Evolutionary conservation across 225 moss, liverwort and hornwort genomes (phyloP), one percentile per base, ranked within the genome.

Genomic region (Sphagnum tenellum): DNA sequence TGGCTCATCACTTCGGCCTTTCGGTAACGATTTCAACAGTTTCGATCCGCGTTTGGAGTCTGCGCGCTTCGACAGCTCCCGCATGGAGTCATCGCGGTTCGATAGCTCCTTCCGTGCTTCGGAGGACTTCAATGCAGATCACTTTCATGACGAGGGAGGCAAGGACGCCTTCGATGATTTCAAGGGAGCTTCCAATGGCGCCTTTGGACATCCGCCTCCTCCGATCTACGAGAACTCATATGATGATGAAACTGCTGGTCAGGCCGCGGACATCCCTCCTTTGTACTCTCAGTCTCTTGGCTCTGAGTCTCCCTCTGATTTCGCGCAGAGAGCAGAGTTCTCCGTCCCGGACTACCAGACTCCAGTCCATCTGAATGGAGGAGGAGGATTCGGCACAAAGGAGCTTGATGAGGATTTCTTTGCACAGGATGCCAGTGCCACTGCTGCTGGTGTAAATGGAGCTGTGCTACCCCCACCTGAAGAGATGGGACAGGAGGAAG

Each of bases 91-190:
- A 29, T 29, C 29, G 29, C 29, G 29, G 47, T 92, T 92, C 51
- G 92, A 92, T 65, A 83, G 83, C 76, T 91, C 91, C 44, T 91
- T 91, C 61, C 81, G 91, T 69, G 91, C 91, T 46, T 79, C 86
- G 45, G 86, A 84, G 54, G 83, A 91, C 70, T 84, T 77, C 58
- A 67, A 71, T 61, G 83, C 89, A 51, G 72, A 83, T 60, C 81
- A 77, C 55, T 92, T 92, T 73, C 80, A 75, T 13, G 80, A 86
- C 10, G 29, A 84, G 49, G 73, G 74, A 44, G 80, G 78, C 56
- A 87, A 85, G 66, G 88, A 86, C 66, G 72, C 73, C 29, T 89
- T 87, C 61, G 89, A 85, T 66, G 84, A 84, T 55, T 89, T 79
- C 69, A 82, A 89, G 74, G 80, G 89, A 61, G 77, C 85, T 12